These are phyloP conservation scores for Telopea speciosissima DNA, from an alignment of 177 flowering plant genomes.

Conservation along the genomic window DNA sequence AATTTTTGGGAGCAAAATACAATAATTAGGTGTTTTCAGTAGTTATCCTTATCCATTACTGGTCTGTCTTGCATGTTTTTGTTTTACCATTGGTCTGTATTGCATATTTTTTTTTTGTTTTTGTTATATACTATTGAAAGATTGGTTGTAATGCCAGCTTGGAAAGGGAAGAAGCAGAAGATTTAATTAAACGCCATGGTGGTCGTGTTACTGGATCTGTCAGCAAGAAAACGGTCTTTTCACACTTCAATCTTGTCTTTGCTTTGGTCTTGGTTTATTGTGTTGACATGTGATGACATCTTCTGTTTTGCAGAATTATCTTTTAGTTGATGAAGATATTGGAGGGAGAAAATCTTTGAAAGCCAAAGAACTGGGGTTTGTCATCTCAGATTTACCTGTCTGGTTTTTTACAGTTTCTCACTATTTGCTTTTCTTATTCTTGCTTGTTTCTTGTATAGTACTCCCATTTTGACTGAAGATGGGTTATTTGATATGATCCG, in stretches of 20 bases:
- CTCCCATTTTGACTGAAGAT: slow-evolving; percentile 80
- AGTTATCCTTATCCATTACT: not conserved
- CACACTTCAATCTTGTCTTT: slow-evolving; percentile 14
- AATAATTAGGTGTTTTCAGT: not conserved
- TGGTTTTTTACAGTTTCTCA: not conserved
- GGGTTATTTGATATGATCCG: slow-evolving; percentile 86
- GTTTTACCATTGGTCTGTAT: too few species aligned
- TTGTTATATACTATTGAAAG: not conserved
- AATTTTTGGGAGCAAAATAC: too few species aligned
- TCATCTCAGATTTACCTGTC: slow-evolving; percentile 4
- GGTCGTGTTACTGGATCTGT: slow-evolving; percentile 95
- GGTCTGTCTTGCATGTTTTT: not conserved
- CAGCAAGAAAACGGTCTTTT: slow-evolving; percentile 87
- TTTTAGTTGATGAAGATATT: slow-evolving; percentile 94
- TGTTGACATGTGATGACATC: slow-evolving; percentile 15
- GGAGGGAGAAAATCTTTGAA: slow-evolving; percentile 77
- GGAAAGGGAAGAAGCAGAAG: slow-evolving; percentile 98
- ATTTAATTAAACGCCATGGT: slow-evolving; percentile 88
- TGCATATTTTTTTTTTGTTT: not conserved
- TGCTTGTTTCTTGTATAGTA: slow-evolving; percentile 30
- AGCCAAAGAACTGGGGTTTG: slow-evolving; percentile 95
- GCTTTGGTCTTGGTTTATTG: not conserved
- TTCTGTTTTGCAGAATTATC: slow-evolving; percentile 62
- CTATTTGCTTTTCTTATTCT: not conserved
- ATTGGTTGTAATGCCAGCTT: slow-evolving; percentile 43